Conservation (phyloP, 2,329 filamentous ascomycete species). For the Neurospora sp. region DNA sequence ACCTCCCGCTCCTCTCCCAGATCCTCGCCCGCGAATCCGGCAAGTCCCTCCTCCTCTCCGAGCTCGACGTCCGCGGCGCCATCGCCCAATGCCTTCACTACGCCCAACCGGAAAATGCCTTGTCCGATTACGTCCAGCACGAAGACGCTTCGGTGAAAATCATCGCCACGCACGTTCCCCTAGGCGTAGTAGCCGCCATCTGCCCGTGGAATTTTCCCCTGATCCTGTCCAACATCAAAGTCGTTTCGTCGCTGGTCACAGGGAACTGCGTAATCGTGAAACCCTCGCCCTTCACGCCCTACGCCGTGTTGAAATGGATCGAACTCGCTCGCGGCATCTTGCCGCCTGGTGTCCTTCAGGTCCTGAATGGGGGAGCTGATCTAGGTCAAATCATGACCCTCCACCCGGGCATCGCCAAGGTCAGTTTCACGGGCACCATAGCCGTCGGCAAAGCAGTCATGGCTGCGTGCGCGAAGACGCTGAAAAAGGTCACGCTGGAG, state of each 20-base stretch:
- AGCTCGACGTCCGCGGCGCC: slow-evolving; percentile 8
- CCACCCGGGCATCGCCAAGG: slow-evolving; percentile 46
- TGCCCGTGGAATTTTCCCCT: slow-evolving; percentile 52
- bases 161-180: slow-evolving; percentile 33
- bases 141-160: slow-evolving; percentile 29
- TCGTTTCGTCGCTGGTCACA: slow-evolving; percentile 37
- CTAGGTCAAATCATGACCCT: slow-evolving; percentile 43
- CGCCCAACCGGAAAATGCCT: slow-evolving; percentile 22
- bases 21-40: slow-evolving; percentile 40
- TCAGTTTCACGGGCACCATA: slow-evolving; percentile 49
- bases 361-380: slow-evolving; percentile 42
- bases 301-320: slow-evolving; percentile 39
- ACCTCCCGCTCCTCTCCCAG: slow-evolving; percentile 32
- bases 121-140: slow-evolving; percentile 36
- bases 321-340: slow-evolving; percentile 40
- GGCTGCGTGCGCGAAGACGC: slow-evolving; percentile 32
- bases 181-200: slow-evolving; percentile 44
- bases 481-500: slow-evolving; percentile 46
- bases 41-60: slow-evolving; percentile 31
- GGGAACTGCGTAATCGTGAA: slow-evolving; percentile 47
- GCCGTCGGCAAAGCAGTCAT: slow-evolving; percentile 32
- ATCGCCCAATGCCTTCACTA: slow-evolving; percentile 29
- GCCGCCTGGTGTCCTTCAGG: slow-evolving; percentile 47
- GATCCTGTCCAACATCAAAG: slow-evolving; percentile 39
- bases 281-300: slow-evolving; percentile 48